Base-by-base conservation (phyloP, 1,139 yeast species). In the Komagataea norvegica region DNA sequence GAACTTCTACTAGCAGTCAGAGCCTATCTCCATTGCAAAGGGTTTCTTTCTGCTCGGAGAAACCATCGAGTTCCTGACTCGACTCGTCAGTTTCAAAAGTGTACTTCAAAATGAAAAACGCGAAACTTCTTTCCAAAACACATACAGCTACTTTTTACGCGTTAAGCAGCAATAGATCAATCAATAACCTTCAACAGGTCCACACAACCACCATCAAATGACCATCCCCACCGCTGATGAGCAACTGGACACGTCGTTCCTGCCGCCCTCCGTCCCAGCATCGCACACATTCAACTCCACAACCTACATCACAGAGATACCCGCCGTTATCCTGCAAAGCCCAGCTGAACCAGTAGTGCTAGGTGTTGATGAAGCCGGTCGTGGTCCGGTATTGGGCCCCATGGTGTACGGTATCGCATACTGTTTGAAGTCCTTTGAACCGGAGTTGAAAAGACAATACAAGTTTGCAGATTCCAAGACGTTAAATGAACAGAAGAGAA, bases 321-420 rank as follows among this genome's bases (percentile, higher is more conserved):
- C 63, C 11, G 16, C 16, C 1, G 36, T 13, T 13, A 42, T 57
- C 15, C n/a, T 32, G 6, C 41, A 34, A 1, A 41, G 51, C 15
- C 56, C 61, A 2, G 25, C 38, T 3, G 56, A 49, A 24, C 58
- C 58, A 14, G 46, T 47, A 7, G 45, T 87, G 2, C 61, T 91
- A 11, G 98, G 98, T 4, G 95, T 91, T 2, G 98, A 91, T 58
- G 99, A 91, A 59, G 98, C 99, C 0, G 98, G 99, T 0, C 71
- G 99, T 47, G 99, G 99, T 0, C 98, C 99, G 0, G 96, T 93
- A 0, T 56, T 91, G 37, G 94, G 98, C 0, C 95, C 97, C 1
- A 93, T 91, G 98, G 98, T 93, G 1, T 91, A 91, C 54, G 95
- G 95, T 2, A 67, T 87, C 3, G 79, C 94, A 3, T 91, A 87